Conservation (phyloP, 1,284 basidiomycete species). For the Microbotryum intermedium region DNA sequence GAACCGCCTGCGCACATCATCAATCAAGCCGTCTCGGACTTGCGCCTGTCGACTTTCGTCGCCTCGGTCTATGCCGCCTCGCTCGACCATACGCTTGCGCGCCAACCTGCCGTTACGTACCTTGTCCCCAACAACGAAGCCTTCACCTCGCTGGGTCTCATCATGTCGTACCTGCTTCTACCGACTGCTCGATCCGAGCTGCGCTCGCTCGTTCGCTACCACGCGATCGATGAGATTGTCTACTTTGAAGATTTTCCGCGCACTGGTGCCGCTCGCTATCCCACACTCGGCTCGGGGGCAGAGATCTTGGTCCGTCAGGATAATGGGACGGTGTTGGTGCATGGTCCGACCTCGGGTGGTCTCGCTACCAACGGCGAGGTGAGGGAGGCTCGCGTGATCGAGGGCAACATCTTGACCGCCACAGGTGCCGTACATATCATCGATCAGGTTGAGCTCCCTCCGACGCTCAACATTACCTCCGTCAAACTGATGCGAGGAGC, state of each 20-base stretch:
- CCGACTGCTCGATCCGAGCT: conserved; percentile 65
- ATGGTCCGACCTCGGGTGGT: conserved; percentile 47
- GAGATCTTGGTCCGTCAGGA: conserved; percentile 37
- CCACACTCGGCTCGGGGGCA: conserved; percentile 41
- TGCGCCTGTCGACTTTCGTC: conserved; percentile 80
- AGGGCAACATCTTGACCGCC: conserved; percentile 60
- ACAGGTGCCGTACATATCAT: conserved; percentile 90
- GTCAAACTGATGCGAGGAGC: conserved; percentile 84
- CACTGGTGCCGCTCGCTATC: conserved; percentile 25
- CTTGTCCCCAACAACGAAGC: conserved; percentile 82
- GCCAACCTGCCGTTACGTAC: conserved; percentile 61
- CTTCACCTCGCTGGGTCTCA: conserved; percentile 78
- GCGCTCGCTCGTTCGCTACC: conserved; percentile 73
- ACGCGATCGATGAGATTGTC: conserved; percentile 66
- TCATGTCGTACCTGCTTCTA: conserved; percentile 73
- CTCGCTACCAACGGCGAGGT: conserved; percentile 42
- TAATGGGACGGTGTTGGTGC: conserved; percentile 21
- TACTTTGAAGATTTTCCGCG: conserved; percentile 57
- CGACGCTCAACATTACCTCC: conserved; percentile 67
- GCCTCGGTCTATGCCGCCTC: conserved; percentile 73
- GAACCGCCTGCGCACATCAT: conserved; percentile 72
- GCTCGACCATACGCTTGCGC: conserved; percentile 58
- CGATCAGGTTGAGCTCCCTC: conserved; percentile 73
- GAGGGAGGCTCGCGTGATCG: conserved; percentile 33
- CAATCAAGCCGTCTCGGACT: conserved; percentile 67